phyloP scores from a whole-genome alignment of 2,329 filamentous ascomycete species.

The Magnaporthales sp. region DNA sequence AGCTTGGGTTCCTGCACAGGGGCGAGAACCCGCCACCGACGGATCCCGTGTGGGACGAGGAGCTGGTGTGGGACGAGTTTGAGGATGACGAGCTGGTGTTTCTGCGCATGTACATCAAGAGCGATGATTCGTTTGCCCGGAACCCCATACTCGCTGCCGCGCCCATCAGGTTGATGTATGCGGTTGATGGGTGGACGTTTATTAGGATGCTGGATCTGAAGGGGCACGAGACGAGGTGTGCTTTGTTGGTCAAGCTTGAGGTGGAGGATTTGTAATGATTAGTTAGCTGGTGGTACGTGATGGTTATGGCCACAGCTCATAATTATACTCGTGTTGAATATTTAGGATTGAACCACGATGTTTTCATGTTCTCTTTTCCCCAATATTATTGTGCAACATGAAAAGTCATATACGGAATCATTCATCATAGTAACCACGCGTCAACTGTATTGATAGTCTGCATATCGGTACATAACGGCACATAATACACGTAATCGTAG shows the following conservation, averaged over 20 bases:
- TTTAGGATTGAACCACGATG: not conserved
- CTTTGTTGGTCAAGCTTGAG: slow-evolving; percentile 53
- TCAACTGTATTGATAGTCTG: not conserved
- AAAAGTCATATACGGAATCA: not conserved
- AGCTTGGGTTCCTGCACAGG: slow-evolving; percentile 45
- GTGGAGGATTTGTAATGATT: slow-evolving; percentile 18
- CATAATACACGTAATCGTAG: not conserved
- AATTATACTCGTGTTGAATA: not conserved
- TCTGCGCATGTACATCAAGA: slow-evolving; percentile 57
- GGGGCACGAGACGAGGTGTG: slow-evolving; percentile 54
- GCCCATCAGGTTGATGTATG: slow-evolving; percentile 51
- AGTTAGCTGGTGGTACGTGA: not conserved
- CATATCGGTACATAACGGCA: not conserved
- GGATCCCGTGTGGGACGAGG: slow-evolving; percentile 59
- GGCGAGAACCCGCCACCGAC: slow-evolving; percentile 49
- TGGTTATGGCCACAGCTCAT: not conserved
- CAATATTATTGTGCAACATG: not conserved
- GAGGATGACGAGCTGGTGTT: slow-evolving; percentile 60
- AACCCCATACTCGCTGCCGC: slow-evolving; percentile 56
- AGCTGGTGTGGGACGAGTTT: slow-evolving; percentile 54
- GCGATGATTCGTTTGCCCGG: slow-evolving; percentile 50
- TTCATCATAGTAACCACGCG: not conserved
- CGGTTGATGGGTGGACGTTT: slow-evolving; percentile 50
- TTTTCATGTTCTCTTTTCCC: not conserved
- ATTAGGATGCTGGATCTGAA: slow-evolving; percentile 56